phyloP scores from a whole-genome alignment of 2,329 filamentous ascomycete genomes.

The Venturia aucupariae region DNA sequence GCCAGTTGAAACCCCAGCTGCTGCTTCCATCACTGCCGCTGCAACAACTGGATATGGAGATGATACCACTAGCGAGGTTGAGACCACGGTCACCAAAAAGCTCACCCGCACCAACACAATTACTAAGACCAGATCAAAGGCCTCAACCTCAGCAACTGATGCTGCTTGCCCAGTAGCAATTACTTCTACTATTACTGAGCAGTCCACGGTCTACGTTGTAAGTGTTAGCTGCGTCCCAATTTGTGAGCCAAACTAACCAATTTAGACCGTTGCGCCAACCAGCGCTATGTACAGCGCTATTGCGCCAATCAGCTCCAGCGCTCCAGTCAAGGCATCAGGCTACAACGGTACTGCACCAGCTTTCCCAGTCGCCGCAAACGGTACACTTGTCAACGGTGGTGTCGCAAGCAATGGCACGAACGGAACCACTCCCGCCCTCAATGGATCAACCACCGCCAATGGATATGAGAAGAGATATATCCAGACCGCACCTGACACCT shows the following conservation, averaged over 20 bases:
- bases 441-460: not conserved
- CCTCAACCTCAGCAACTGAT: not conserved
- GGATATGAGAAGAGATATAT: not conserved
- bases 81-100: not conserved
- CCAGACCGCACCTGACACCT: not conserved
- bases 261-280: not conserved
- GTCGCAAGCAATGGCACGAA: not conserved
- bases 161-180: slow-evolving; percentile 1
- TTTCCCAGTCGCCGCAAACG: not conserved
- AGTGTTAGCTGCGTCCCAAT: not conserved
- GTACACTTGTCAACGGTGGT: not conserved
- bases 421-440: not conserved
- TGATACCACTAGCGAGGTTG: not conserved
- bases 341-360: not conserved
- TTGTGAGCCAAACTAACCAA: not conserved
- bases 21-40: not conserved
- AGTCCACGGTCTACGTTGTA: slow-evolving; percentile 5
- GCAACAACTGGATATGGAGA: not conserved
- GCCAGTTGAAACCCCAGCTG: not conserved
- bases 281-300: too few species aligned
- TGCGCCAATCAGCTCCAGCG: not conserved
- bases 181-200: not conserved
- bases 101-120: not conserved
- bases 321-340: not conserved
- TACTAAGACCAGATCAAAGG: not conserved